Evolutionary conservation across 148 eudicot genomes (phyloP).

Genomic region (Spergularia marina): DNA sequence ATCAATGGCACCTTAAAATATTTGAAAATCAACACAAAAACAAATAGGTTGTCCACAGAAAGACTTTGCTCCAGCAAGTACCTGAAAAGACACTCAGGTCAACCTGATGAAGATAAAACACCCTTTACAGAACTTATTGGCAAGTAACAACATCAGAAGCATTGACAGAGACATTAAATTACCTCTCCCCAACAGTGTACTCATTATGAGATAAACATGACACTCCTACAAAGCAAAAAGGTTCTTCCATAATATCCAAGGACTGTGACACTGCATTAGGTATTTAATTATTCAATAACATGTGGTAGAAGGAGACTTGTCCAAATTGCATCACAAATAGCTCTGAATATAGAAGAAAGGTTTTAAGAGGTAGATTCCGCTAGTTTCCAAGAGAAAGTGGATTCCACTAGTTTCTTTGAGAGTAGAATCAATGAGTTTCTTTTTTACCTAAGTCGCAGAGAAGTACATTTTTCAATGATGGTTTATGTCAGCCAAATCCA

Average conservation of each 20-base stretch:
- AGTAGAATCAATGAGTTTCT: too few species aligned
- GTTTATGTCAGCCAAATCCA: too few species aligned
- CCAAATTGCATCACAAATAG: slow-evolving; percentile 1
- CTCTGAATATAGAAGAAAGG: background rate
- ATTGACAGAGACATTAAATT: background rate
- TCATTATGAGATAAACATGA: background rate
- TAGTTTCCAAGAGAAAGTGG: too few species aligned
- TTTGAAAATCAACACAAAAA: slow-evolving; percentile 89
- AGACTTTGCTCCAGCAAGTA: slow-evolving; percentile 95
- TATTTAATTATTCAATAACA: background rate
- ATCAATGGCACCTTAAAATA: slow-evolving; percentile 80
- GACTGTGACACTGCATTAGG: background rate
- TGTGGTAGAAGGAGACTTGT: background rate
- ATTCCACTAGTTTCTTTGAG: too few species aligned
- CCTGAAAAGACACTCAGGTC: slow-evolving; percentile 39
- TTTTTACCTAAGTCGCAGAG: too few species aligned
- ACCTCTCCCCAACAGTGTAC: background rate
- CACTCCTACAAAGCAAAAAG: background rate
- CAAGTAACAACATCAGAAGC: background rate
- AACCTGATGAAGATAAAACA: slow-evolving; percentile 11
- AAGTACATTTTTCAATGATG: too few species aligned
- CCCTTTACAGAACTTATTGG: background rate
- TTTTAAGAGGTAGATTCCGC: background rate
- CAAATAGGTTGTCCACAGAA: slow-evolving; percentile 95
- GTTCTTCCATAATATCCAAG: background rate